Percentiles rank a stretch among this genome's conserved stretches.
phyloP scores from a whole-genome alignment of 2,329 filamentous ascomycete genomes.

The Xylaria sp. region DNA sequence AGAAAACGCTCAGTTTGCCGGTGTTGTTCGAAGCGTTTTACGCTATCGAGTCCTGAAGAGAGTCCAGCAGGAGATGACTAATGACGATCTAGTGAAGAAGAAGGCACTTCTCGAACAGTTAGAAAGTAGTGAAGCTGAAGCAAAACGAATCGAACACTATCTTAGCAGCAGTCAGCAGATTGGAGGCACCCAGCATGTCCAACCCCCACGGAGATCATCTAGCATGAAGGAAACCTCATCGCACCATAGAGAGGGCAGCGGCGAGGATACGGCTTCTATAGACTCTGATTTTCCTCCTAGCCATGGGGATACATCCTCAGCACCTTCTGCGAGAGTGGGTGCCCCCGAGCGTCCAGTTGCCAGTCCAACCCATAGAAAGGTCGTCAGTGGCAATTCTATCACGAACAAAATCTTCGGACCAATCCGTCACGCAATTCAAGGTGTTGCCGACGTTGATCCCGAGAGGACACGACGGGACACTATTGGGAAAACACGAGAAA shows the following conservation, averaged over 20 bases:
- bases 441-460: conserved; percentile 94
- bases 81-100: conserved; percentile 92
- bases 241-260: conserved; percentile 64
- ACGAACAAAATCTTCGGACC: conserved; percentile 94
- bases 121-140: conserved; percentile 93
- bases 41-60: conserved; percentile 92
- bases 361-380: conserved; percentile 75
- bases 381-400: conserved; percentile 86
- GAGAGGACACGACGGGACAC: conserved; percentile 91
- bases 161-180: conserved; percentile 77
- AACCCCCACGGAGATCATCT: conserved; percentile 74
- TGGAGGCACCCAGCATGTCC: conserved; percentile 47
- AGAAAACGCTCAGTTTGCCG: conserved; percentile 96
- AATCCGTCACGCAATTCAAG: conserved; percentile 93
- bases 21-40: conserved; percentile 88
- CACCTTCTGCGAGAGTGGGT: conserved; percentile 79
- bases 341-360: conserved; percentile 64
- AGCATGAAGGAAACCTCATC: conserved; percentile 62
- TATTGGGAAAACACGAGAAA: conserved; percentile 95
- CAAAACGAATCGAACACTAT: conserved; percentile 92
- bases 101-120: conserved; percentile 81
- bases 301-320: conserved; percentile 76
- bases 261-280: conserved; percentile 86
- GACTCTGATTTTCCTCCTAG: conserved; percentile 96
- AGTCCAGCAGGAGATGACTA: conserved; percentile 97